Base-by-base conservation (phyloP, 257 asterid species). In the Parsonsia alboflavescens region DNA sequence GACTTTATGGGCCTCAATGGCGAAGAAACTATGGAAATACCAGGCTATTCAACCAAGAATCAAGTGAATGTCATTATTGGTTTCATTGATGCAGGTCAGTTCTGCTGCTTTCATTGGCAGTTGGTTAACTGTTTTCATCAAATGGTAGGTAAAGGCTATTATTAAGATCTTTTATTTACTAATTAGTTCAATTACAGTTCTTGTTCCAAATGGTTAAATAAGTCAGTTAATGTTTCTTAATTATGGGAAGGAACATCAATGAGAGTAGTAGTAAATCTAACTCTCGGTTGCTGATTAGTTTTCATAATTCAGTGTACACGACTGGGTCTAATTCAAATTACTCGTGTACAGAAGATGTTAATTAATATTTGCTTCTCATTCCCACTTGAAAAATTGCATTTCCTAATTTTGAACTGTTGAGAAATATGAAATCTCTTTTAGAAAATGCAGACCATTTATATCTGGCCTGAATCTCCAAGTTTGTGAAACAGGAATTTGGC, bases 11-110 rank as follows among this genome's bases (percentile, higher is more conserved):
- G 97, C 72, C 93, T 94, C 70, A 81, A 65, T 74, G 88, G 80
- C 65, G 89, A 90, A 82, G 93, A 90, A 82, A 84, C 96, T 70
- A 92, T 90, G 99, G 96, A 94, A 81, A 89, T 93, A 64, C 92
- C 96, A 9, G 97, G 97, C 19, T 90, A 82, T 83, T 91, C 97
- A 64, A 92, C 99, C 89, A 89, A 88, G 88, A 89, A 90, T 80
- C 99, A 94, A 87, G 97, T 88, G 28, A 86, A 90, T 87, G 88
- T 92, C 80, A 87, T 91, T 81, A 86, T 93, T 80, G 98, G 98
- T 77, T 88, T 93, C 76, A 93, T 93, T 80, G 98, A 93, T 79
- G 86, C 98, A 82, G 98, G 98, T 91, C 53, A 50, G 22, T 41
- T 71, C 36, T 76, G 62, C 63, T 52, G 24, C 36, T 67, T 69